Evolutionary conservation across 345 rosid species (phyloP).

Genomic region (Aquilaria malaccensis): DNA sequence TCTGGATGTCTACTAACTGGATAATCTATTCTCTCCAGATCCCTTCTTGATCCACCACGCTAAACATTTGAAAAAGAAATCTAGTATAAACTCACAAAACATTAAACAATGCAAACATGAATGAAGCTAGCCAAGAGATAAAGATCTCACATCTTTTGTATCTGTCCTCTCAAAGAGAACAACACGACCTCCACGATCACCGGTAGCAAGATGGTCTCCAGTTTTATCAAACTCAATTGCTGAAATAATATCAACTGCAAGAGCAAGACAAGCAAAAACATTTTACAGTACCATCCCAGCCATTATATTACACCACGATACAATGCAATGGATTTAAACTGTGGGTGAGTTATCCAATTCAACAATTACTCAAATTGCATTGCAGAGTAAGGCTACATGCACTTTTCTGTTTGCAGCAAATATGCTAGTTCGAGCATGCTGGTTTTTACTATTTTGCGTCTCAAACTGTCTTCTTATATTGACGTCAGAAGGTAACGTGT

Average conservation of each 20-base stretch:
- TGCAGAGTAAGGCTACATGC: too few relatives aligned
- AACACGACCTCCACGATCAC: slow-evolving; percentile 99
- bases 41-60: slow-evolving; percentile 75
- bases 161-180: slow-evolving; percentile 98
- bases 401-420: too few relatives aligned
- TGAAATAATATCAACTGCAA: slow-evolving; percentile 95
- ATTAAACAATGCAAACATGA: slow-evolving; percentile 1
- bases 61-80: slow-evolving; percentile 22
- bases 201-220: slow-evolving; percentile 98
- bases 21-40: slow-evolving; percentile 67
- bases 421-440: too few relatives aligned
- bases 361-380: slow-evolving; percentile 20
- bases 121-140: not conserved
- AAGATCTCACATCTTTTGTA: slow-evolving; percentile 54
- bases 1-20: slow-evolving; percentile 80
- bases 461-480: too few relatives aligned
- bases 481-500: too few relatives aligned
- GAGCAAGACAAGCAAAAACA: slow-evolving; percentile 20
- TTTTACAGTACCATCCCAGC: too few relatives aligned
- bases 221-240: slow-evolving; percentile 96
- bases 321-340: too few relatives aligned
- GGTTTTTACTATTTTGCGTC: too few relatives aligned
- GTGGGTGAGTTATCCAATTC: not conserved
- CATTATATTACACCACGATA: too few relatives aligned
- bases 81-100: not conserved